Percentiles rank a stretch among this genome's conserved stretches.
Conservation (phyloP, 352 stramenopile genomes). For the Thraustotheca clavata region DNA sequence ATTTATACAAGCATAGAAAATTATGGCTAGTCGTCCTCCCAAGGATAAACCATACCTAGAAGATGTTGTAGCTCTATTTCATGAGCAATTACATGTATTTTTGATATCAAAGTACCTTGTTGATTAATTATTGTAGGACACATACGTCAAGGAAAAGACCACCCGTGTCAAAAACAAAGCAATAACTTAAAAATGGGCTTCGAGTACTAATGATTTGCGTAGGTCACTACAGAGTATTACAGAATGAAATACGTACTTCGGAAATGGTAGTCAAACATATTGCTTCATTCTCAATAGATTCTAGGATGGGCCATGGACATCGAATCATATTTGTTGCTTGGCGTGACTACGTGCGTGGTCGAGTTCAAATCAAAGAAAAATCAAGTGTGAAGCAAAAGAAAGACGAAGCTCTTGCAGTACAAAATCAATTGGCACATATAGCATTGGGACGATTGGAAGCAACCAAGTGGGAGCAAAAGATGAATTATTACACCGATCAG, state of each 20-base stretch:
- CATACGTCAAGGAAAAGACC: conserved; percentile 14
- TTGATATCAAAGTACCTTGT: neutral
- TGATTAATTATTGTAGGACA: conserved; percentile 1
- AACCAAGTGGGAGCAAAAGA: conserved; percentile 36
- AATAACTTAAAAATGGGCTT: neutral
- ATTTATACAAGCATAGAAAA: neutral
- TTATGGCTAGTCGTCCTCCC: conserved; percentile 7
- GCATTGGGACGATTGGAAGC: conserved; percentile 39
- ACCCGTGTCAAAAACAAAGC: conserved; percentile 15
- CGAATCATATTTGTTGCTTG: conserved; percentile 51
- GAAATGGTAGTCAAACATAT: neutral
- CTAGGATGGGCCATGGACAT: conserved; percentile 38
- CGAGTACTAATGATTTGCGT: neutral
- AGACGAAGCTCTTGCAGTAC: conserved; percentile 37
- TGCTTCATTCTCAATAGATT: neutral
- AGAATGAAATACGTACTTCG: conserved; percentile 19
- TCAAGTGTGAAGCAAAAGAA: conserved; percentile 28
- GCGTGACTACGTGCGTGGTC: conserved; percentile 38
- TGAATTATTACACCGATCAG: conserved; percentile 56
- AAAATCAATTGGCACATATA: conserved; percentile 45
- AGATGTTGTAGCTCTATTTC: conserved; percentile 3
- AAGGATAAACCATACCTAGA: conserved; percentile 11
- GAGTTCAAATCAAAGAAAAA: conserved; percentile 27
- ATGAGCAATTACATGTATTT: conserved; percentile 6
- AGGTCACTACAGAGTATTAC: conserved; percentile 19